These are phyloP conservation scores for Colletotrichum plurivorum DNA, from an alignment of 2,329 filamentous ascomycete genomes.

Conservation along the genomic window DNA sequence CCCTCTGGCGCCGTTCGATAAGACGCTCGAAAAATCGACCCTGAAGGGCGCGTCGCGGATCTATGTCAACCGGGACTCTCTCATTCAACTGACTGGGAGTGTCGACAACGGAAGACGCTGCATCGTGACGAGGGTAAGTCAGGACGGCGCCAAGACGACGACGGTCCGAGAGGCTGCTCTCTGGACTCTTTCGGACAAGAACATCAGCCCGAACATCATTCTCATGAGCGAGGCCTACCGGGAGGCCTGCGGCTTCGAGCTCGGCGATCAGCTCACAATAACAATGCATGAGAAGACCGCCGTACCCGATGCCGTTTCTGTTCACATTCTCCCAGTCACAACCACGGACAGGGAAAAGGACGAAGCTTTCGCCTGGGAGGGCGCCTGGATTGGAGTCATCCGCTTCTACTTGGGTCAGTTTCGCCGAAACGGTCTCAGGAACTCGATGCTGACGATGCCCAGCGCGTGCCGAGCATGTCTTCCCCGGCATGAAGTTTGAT, in stretches of 20 bases:
- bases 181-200: slow-evolving; percentile 68
- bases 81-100: slow-evolving; percentile 59
- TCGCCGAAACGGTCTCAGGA: too few relatives aligned
- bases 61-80: slow-evolving; percentile 63
- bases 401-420: slow-evolving; percentile 30
- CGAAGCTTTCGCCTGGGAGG: slow-evolving; percentile 54
- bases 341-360: slow-evolving; percentile 34
- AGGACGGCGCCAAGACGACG: slow-evolving; percentile 32
- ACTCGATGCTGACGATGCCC: slow-evolving; percentile 23
- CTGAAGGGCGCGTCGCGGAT: slow-evolving; percentile 61
- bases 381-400: slow-evolving; percentile 26
- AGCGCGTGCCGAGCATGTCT: slow-evolving; percentile 77
- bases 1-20: slow-evolving; percentile 54
- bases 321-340: slow-evolving; percentile 51
- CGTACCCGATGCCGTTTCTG: slow-evolving; percentile 68
- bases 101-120: slow-evolving; percentile 61
- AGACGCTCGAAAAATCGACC: slow-evolving; percentile 57
- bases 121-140: slow-evolving; percentile 52
- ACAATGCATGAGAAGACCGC: slow-evolving; percentile 67
- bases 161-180: slow-evolving; percentile 61
- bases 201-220: slow-evolving; percentile 76
- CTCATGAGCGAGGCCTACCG: slow-evolving; percentile 83
- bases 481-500: slow-evolving; percentile 80
- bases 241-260: slow-evolving; percentile 78
- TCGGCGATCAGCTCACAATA: slow-evolving; percentile 76